Evolutionary conservation across 2,329 filamentous ascomycete species (phyloP).

Genomic region (Colletotrichum orbiculare): DNA sequence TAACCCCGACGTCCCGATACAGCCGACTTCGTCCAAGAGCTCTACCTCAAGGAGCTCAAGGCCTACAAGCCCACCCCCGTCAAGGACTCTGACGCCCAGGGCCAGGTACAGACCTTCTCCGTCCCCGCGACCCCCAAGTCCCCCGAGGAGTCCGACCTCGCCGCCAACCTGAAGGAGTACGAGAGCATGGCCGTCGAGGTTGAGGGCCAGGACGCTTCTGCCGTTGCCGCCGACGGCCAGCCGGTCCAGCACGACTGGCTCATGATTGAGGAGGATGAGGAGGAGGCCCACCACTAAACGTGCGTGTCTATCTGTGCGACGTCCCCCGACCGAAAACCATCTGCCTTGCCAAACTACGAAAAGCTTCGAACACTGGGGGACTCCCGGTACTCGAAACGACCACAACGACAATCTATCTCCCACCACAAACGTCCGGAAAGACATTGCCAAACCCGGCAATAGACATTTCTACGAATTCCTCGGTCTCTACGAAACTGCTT

Average conservation of each 20-base stretch:
- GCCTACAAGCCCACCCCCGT: slow-evolving; percentile 88
- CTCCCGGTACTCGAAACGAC: too few relatives aligned
- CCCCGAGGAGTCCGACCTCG: slow-evolving; percentile 94
- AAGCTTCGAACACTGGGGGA: not conserved
- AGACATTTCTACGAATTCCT: not conserved
- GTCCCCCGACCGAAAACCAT: not conserved
- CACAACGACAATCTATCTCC: too few relatives aligned
- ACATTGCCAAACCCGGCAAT: not conserved
- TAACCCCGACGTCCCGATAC: slow-evolving; percentile 33
- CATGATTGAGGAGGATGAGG: slow-evolving; percentile 78
- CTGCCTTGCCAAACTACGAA: not conserved
- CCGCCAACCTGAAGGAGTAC: slow-evolving; percentile 92
- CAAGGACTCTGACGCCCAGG: slow-evolving; percentile 89
- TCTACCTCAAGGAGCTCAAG: slow-evolving; percentile 97
- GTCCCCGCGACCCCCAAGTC: slow-evolving; percentile 84
- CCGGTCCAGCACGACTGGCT: slow-evolving; percentile 79
- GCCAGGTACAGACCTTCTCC: slow-evolving; percentile 89
- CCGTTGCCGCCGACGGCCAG: slow-evolving; percentile 67
- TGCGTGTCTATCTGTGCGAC: slow-evolving; percentile 11
- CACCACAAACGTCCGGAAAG: slow-evolving; percentile 10
- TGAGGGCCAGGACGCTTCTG: slow-evolving; percentile 80
- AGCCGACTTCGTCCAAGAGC: slow-evolving; percentile 98
- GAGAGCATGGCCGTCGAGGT: slow-evolving; percentile 94
- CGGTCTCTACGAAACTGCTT: slow-evolving; percentile 11
- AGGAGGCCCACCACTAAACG: slow-evolving; percentile 60